These are phyloP conservation scores for Excoecaria cochinchinensis DNA, from an alignment of 345 rosid genomes.

Conservation along the genomic window DNA sequence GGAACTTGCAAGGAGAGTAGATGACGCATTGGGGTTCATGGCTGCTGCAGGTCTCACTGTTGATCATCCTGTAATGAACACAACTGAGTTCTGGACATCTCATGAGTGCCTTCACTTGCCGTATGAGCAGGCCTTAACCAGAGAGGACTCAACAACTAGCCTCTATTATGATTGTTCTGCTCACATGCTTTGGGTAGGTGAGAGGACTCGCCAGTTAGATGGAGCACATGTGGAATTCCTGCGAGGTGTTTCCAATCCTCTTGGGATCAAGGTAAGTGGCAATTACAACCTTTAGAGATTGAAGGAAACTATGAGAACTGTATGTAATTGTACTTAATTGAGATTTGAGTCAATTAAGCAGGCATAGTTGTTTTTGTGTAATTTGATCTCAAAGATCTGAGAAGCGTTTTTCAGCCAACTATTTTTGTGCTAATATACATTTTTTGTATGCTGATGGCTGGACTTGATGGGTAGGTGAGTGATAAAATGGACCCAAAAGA, in stretches of 20 bases:
- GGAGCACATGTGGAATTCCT: constrained; percentile 71
- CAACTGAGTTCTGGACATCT: constrained; percentile 65
- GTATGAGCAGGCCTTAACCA: constrained; percentile 68
- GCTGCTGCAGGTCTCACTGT: constrained; percentile 63
- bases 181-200: constrained; percentile 73
- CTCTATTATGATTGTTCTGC: constrained; percentile 72
- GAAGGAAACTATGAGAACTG: too few relatives aligned
- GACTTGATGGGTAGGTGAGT: constrained; percentile 40
- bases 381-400: not conserved
- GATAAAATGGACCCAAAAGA: constrained; percentile 65
- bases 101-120: constrained; percentile 65
- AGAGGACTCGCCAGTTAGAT: constrained; percentile 66
- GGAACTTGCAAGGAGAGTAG: constrained; percentile 66
- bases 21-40: constrained; percentile 71
- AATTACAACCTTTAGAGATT: not conserved
- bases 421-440: not conserved
- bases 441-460: constrained; percentile 12
- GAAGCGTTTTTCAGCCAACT: not conserved
- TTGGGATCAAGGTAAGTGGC: constrained; percentile 40
- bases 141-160: constrained; percentile 69
- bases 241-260: constrained; percentile 61
- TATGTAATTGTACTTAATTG: not conserved
- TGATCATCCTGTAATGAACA: constrained; percentile 59
- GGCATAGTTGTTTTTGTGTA: not conserved
- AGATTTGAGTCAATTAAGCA: not conserved